A percentile compares a stretch with the other conserved stretches of the same genome.
Conservation (phyloP, 2,329 filamentous ascomycete species). For the Biscogniauxia sp. region DNA sequence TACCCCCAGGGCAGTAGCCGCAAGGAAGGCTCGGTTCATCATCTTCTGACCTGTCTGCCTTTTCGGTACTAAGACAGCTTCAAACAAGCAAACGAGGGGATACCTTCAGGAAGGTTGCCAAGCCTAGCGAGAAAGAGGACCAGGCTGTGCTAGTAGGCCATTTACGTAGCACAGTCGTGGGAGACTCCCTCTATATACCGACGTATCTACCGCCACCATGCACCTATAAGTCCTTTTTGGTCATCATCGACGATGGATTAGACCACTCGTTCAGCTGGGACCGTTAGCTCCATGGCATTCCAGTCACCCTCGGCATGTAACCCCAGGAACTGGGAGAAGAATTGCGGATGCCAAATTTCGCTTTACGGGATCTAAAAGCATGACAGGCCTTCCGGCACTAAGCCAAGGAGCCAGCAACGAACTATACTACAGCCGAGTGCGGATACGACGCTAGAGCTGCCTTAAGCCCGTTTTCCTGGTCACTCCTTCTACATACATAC, state of each 20-base stretch:
- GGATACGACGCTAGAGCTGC: background rate
- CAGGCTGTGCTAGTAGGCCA: background rate
- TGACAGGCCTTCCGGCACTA: background rate
- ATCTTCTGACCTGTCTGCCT: constrained; percentile 13
- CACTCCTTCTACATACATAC: background rate
- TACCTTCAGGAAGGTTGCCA: background rate
- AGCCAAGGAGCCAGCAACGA: background rate
- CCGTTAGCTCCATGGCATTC: background rate
- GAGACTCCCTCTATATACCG: background rate
- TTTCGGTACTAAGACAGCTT: background rate
- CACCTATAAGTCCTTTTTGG: background rate
- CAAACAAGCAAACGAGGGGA: background rate
- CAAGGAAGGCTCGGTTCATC: constrained; percentile 14
- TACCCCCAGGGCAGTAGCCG: constrained; percentile 15
- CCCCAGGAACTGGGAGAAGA: background rate
- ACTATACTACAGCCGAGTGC: background rate
- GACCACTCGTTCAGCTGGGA: background rate
- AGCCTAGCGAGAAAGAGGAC: background rate
- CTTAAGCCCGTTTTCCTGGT: background rate
- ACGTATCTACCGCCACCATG: background rate
- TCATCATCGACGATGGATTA: background rate
- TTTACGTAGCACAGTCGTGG: background rate
- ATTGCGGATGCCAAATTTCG: background rate
- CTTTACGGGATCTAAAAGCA: background rate
- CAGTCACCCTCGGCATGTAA: background rate